Base-by-base conservation (phyloP, 2,329 filamentous ascomycete genomes). In the Xylariaceae sp. region DNA sequence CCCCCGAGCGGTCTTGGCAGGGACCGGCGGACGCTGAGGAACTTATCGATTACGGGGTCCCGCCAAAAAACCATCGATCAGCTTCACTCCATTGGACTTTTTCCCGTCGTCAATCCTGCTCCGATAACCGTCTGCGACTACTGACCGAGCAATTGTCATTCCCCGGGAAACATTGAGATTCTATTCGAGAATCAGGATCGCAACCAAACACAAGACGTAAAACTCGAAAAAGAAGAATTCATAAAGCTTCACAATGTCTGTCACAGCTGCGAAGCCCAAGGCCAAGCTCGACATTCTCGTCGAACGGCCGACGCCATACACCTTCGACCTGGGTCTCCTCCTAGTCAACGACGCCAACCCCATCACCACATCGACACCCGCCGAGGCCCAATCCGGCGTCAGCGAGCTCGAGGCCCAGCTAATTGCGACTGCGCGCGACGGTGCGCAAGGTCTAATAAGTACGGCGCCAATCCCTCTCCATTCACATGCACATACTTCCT, bases 381-480 rank as follows among this genome's bases (percentile, higher is more conserved):
- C 62, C 51, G 61, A 63, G 35, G 23, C 23, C 23, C 23, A 35
- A 2, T 78, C 94, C 63, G 76, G 75, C 62, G 59, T 68, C 56
- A 64, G 74, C 35, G 71, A 78, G 44, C 76, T 87, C 64, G 90
- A 96, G 74, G 77, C 80, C 34, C 82, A 84, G 59, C 86, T 97
- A 62, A 81, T 87, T 63, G 77, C 83, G 47, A 85, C 87, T 18
- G 92, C 94, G 57, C 90, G 92, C 70, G 91, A 96, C 75, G 92
- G 90, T 75, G 90, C 92, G 10, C 94, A 99, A 78, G 87, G 85
- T 35, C 86, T 99, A n/a, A 86, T 99, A 74, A 64, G 96, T 96
- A 81, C 51, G 58, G 9, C 55, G 5, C 7, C 34, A 17, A 15
- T 30, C 45, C 9, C 3, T 34, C 18, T 9, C 15, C 37, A 10